Evolutionary conservation across 352 stramenopile genomes (phyloP).

Genomic region (Thalassiosira hispida): DNA sequence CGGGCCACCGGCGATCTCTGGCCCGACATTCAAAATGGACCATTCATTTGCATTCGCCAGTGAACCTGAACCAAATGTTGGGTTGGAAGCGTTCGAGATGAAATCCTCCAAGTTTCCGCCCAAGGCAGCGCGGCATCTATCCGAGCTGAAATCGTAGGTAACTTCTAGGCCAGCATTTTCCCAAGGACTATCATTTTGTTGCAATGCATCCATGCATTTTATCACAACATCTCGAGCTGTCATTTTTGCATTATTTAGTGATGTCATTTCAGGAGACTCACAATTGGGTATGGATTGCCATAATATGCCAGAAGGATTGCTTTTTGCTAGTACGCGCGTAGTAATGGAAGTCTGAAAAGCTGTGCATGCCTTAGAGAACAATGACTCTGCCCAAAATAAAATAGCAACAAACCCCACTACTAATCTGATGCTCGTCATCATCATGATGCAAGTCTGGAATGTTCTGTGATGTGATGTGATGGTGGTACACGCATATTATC

Average conservation of each 20-base stretch:
- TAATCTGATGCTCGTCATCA: too few relatives aligned
- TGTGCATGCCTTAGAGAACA: background rate
- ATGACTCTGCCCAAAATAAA: background rate
- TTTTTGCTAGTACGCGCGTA: background rate
- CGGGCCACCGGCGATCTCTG: slow-evolving; percentile 55
- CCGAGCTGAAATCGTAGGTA: slow-evolving; percentile 75
- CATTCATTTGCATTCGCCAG: slow-evolving; percentile 67
- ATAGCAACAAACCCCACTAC: too few relatives aligned
- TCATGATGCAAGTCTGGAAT: too few relatives aligned
- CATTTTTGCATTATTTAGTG: slow-evolving; percentile 5
- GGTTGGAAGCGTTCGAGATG: slow-evolving; percentile 70
- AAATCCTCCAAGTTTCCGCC: slow-evolving; percentile 73
- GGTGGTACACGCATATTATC: too few relatives aligned
- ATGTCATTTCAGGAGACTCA: background rate
- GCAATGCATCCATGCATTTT: slow-evolving; percentile 65
- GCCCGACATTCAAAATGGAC: slow-evolving; percentile 54
- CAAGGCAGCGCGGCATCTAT: slow-evolving; percentile 66
- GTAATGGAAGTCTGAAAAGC: background rate
- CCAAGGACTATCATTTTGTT: slow-evolving; percentile 52
- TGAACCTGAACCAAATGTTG: slow-evolving; percentile 65
- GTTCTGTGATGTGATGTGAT: too few relatives aligned
- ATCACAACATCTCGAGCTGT: slow-evolving; percentile 54
- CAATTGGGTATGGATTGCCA: too few relatives aligned
- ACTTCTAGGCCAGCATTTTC: slow-evolving; percentile 63
- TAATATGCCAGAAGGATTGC: slow-evolving; percentile 1